Base-by-base conservation (phyloP, 2,329 filamentous ascomycete genomes). In the Calonectria pauciramosa region DNA sequence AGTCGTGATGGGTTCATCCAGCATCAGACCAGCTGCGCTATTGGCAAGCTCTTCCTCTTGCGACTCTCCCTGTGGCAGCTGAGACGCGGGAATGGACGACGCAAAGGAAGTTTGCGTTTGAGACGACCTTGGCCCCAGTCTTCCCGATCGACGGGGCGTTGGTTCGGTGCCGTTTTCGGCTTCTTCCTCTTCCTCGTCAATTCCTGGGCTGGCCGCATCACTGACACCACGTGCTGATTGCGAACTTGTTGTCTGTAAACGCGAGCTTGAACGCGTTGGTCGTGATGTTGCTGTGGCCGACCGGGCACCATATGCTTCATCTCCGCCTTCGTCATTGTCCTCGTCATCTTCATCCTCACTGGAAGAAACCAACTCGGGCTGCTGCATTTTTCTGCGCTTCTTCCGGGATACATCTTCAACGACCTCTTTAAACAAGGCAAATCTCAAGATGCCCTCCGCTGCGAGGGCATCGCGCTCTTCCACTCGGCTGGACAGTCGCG, bases 401-500 rank as follows among this genome's bases (percentile, higher is more conserved):
- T 96, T 97, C 79, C 93, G 91, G 72, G 96, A 94, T 84, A 96
- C 93, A 77, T 92, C 90, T 81, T 93, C 90, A 4, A 98, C 90
- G 0, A 99, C 93, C 87, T 99, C 97, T 84, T 99, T 99, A 90
- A 99, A 99, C 44, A 99, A 90, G 3, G 97, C 97, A 82, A 98
- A 99, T 23, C 97, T 92, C 38, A 99, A 87, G 78, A 99, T 98
- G 11, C 92, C 91, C 84, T 99, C 96, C 13, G 97, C 97, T 41
- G 96, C 93, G 68, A 94, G 87, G 1, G 96, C 96, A 84, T 99
- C 97, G 70, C 93, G 93, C 83, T 98, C 94, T 78, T 99, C 96
- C 3, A 99, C 95, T 51, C 95, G 90, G 82, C 92, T 96, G 1
- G 96, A 98, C 9, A 99, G 89, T 36, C 97, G 92, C 9, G 96